Evolutionary conservation across 305 asterid species (phyloP), one percentile per base, ranked within the genome.

Genomic region (Stenogyne calaminthoides): DNA sequence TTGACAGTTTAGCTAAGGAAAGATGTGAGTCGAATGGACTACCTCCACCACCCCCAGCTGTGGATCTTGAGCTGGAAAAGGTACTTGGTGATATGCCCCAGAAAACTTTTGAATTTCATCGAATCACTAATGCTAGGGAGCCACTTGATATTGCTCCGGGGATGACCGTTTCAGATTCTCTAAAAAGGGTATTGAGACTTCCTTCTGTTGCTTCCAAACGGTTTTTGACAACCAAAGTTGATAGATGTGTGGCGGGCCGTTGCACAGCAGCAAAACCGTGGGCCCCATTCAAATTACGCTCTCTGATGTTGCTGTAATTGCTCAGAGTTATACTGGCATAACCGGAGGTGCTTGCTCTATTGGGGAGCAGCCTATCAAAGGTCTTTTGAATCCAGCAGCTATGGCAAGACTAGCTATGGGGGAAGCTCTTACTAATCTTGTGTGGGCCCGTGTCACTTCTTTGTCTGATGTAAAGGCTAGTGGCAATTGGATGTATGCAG

Each of bases 61-160:
- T 87, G 73, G 96, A 92, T 83, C 99, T 94, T 69, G 98, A 90
- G 86, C 98, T 92, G 22, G 99, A 94, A 77, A 92, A 90, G 82
- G 99, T 94, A 47, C 98, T 94, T 12, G 99, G 99, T 3, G 98
- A 94, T 77, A 94, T 94, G 98, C 99, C 99, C 14, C 91, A 89
- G 78, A 94, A 94, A 78, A 91, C 98, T 44, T 94, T 92, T 83
- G 91, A 87, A 73, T 90, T 91, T 77, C 85, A 80, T 11, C 97
- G 90, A 9, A 57, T 70, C 7, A 73, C 69, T 60, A 75, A 77
- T 84, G 79, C 79, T 55, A 76, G 29, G 3, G 96, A 92, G 81
- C 90, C 99, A 46, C 93, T 92, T 71, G 96, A 92, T 82, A 84
- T 94, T 69, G 97, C 95, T 78, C 99, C 95, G 0, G 90, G 91